phyloP scores from a whole-genome alignment of 192 early-diverging fungal genomes.

The Coemansia umbellata region DNA sequence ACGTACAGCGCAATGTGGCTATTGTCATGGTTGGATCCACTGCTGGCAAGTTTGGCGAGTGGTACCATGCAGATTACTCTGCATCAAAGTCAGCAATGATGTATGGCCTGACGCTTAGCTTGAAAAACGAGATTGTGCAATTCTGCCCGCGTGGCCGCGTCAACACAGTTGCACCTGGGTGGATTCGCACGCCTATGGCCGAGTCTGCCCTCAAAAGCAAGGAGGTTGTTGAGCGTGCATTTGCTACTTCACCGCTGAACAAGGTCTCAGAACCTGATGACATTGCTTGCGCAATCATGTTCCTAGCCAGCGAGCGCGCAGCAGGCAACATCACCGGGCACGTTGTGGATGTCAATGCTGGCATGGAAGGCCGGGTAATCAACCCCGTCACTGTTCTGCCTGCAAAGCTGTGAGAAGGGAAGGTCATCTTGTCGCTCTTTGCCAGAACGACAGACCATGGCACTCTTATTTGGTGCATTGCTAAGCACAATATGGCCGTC shows the following conservation, averaged over 20 bases:
- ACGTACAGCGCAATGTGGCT: slow-evolving; percentile 31
- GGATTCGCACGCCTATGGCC: slow-evolving; percentile 63
- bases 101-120: slow-evolving; percentile 43
- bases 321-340: slow-evolving; percentile 59
- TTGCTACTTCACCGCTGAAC: slow-evolving; percentile 55
- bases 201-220: slow-evolving; percentile 46
- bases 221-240: slow-evolving; percentile 49
- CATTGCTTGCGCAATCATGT: slow-evolving; percentile 53
- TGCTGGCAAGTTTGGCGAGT: slow-evolving; percentile 59
- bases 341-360: slow-evolving; percentile 55
- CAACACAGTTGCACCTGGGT: slow-evolving; percentile 45
- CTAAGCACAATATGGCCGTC: too few species aligned
- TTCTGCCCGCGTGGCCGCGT: slow-evolving; percentile 53
- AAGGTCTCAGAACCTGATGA: slow-evolving; percentile 58
- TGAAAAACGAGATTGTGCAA: slow-evolving; percentile 60
- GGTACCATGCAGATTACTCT: slow-evolving; percentile 53
- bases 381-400: slow-evolving; percentile 9
- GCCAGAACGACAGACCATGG: too few species aligned
- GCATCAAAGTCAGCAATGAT: slow-evolving; percentile 53
- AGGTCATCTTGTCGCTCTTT: too few species aligned
- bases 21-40: slow-evolving; percentile 49
- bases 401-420: too few species aligned
- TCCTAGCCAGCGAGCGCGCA: slow-evolving; percentile 42
- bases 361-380: slow-evolving; percentile 50
- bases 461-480: too few species aligned